Evolutionary conservation across 179 eudicot genomes (phyloP), one percentile per base, ranked within the genome.

Genomic region (Nepenthes alata): DNA sequence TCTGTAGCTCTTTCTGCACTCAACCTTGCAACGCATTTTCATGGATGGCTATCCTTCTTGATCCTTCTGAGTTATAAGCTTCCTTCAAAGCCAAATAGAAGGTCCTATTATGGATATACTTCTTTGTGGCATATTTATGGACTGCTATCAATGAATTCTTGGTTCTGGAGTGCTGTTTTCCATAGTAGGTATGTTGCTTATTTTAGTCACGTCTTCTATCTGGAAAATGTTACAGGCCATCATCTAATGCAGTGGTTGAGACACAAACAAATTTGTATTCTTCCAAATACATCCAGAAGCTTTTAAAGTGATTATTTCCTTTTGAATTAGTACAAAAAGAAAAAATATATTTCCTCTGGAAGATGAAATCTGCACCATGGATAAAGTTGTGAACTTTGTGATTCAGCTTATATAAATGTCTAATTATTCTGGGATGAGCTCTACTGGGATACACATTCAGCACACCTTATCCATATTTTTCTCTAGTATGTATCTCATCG

Each of bases 131-230:
- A 85, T 63, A 63, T 85, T 66, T 90, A 90, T 73, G 93, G 72
- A 48, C 69, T 90, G 52, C 64, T 90, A 13, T 74, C 95, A 2
- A 54, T 90, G 64, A 88, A 83, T 67, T 73, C 93, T 9, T 90
- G 97, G 93, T 67, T 90, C 70, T 90, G 97, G 95, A 88, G 95
- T 74, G 88, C 88, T 67, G 76, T 83, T 73, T 90, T 88, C 70
- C 95, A 90, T 58, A 78, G 86, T 66, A 67, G 93, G 97, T 90
- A 63, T 78, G 79, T 16, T 62, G 34, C 49, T 48, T 58, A 35
- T 16, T 13, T 6, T 60, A 37, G 15, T 41, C 15, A 25, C 16
- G 8, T 37, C 15, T 61, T 47, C 25, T n/a, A n/a, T 60, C 37
- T 16, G 16, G 2, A 7, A 14, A 60, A 60, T 44, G 9, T 52